phyloP scores from a whole-genome alignment of 2,329 filamentous ascomycete genomes.

The Fusarium tuaranense region DNA sequence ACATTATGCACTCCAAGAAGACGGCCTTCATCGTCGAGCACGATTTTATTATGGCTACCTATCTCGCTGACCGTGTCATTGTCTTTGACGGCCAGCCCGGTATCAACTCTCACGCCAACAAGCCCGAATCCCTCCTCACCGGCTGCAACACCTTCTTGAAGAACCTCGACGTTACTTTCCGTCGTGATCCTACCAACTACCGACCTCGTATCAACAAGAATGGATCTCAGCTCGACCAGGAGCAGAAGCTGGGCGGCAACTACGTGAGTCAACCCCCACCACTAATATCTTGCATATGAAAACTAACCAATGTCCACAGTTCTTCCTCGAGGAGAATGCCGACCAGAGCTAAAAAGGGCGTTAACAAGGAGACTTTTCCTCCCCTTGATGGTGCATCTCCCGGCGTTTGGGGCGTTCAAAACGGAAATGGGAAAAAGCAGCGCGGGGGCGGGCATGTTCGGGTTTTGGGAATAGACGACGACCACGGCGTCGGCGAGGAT shows the following conservation, averaged over 20 bases:
- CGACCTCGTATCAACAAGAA: constrained; percentile 98
- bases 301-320: constrained; percentile 61
- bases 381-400: constrained; percentile 47
- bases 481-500: constrained; percentile 70
- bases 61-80: constrained; percentile 90
- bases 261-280: constrained; percentile 73
- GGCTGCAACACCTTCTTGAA: constrained; percentile 97
- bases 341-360: constrained; percentile 68
- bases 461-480: constrained; percentile 55
- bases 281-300: not conserved
- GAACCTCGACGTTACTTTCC: constrained; percentile 98
- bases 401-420: constrained; percentile 67
- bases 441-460: constrained; percentile 37
- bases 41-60: constrained; percentile 96
- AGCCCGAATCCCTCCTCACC: constrained; percentile 90
- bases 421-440: constrained; percentile 49
- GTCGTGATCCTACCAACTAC: constrained; percentile 95
- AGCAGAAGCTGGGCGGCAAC: constrained; percentile 94
- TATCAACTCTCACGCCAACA: constrained; percentile 87
- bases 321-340: constrained; percentile 88
- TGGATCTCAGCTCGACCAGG: constrained; percentile 95
- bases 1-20: constrained; percentile 99
- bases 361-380: constrained; percentile 48
- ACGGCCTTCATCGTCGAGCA: constrained; percentile 99
- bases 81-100: constrained; percentile 97